These are phyloP conservation scores for Euptelea pleiosperma DNA, from an alignment of 164 flowering plant genomes.

Conservation along the genomic window DNA sequence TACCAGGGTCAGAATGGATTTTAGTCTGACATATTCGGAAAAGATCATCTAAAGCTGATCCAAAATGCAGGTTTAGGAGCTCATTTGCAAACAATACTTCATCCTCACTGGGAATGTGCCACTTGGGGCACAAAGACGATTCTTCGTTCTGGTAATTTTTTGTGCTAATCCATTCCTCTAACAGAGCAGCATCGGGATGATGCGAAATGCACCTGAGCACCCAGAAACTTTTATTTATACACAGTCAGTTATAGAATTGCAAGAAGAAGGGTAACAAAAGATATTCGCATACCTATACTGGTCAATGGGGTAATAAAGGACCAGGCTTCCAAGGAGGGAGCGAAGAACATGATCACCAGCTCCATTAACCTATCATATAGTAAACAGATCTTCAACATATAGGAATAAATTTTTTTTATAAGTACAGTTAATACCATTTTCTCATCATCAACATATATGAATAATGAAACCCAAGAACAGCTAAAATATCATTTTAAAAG, in stretches of 20 bases:
- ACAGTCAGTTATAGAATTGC: not conserved
- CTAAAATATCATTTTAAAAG: conserved; percentile 8
- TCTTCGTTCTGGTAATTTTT: conserved; percentile 51
- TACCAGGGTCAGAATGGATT: conserved; percentile 79
- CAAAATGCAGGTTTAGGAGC: conserved; percentile 72
- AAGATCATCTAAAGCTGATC: conserved; percentile 85
- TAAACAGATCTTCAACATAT: conserved; percentile 2
- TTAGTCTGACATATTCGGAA: conserved; percentile 65
- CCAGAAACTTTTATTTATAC: not conserved
- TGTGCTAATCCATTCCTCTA: conserved; percentile 89
- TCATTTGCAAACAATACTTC: conserved; percentile 86
- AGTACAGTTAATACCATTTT: too few relatives aligned
- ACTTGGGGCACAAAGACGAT: conserved; percentile 44
- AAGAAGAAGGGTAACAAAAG: not conserved
- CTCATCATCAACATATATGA: not conserved
- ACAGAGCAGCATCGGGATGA: conserved; percentile 55
- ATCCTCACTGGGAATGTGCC: conserved; percentile 81
- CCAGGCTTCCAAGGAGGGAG: conserved; percentile 84
- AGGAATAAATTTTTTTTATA: not conserved
- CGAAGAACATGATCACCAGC: conserved; percentile 94
- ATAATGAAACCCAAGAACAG: conserved; percentile 6
- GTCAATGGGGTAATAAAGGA: conserved; percentile 84
- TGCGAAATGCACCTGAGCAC: conserved; percentile 51
- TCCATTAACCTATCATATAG: conserved; percentile 66
- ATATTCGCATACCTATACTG: conserved; percentile 66